Evolutionary conservation across 306 rosid genomes (phyloP), one percentile per base, ranked within the genome.

Genomic region (Calophaca sinica): DNA sequence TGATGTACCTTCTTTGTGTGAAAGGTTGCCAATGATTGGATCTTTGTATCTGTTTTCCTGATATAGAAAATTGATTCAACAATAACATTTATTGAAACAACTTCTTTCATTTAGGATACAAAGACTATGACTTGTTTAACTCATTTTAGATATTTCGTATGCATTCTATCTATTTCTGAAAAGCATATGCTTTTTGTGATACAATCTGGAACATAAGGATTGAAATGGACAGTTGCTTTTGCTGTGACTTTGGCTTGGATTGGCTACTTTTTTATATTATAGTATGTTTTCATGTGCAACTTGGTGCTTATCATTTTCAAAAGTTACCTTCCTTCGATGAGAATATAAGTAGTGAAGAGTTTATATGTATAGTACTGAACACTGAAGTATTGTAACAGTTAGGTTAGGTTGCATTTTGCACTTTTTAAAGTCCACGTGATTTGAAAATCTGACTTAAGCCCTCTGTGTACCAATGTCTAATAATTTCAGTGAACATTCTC

Each of bases 201-300:
- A n/a, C n/a, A n/a, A n/a, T n/a, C n/a, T n/a, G n/a, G 78, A 62
- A 65, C 28, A 4, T 58, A 29, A 45, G 42, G 46, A 55, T 74
- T 48, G 70, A 32, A 58, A 50, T 45, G 13, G 55, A 15, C 35
- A 44, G 50, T 50, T 14, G 59, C 50, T n/a, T 3, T 49, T 50
- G 59, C 44, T 64, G n/a, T 64, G 9, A 36, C 66, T 26, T 61
- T 15, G 9, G 55, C 52, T 13, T 52, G 49, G 71, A 13, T 72
- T 58, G 50, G 70, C 32, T 42, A 41, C 72, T 39, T 4, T 49
- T 13, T 32, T 39, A 39, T 62, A 62, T 54, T 70, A 2, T 58
- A 26, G 13, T 29, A 14, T 45, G 52, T 53, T 59, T 35, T 44
- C n/a, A n/a, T 50, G 7, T 71, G 58, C 45, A 26, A 26, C 76